Conservation (phyloP, 106 monocot species). For the Narthecium ossifragum region DNA sequence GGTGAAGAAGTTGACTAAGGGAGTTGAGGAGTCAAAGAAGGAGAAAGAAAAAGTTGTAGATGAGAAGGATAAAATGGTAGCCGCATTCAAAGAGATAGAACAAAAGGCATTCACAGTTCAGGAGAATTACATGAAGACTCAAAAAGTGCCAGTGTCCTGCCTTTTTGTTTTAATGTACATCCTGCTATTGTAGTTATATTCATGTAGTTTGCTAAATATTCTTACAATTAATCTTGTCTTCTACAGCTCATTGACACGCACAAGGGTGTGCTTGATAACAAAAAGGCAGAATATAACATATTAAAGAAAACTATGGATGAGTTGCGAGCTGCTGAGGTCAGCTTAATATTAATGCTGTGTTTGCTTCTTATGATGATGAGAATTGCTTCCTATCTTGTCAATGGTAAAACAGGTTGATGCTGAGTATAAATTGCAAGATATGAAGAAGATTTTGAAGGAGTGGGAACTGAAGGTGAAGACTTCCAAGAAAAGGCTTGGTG, state of each 20-base stretch:
- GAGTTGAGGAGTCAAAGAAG: slow-evolving; percentile 70
- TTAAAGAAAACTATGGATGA: slow-evolving; percentile 76
- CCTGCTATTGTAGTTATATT: too few relatives aligned
- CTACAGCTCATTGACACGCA: slow-evolving; percentile 81
- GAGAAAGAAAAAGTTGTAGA: slow-evolving; percentile 56
- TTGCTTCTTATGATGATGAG: slow-evolving; percentile 1
- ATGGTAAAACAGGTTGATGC: slow-evolving; percentile 54
- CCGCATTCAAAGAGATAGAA: slow-evolving; percentile 67
- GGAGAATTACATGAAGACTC: slow-evolving; percentile 75
- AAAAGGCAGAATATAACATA: slow-evolving; percentile 64
- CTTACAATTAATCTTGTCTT: slow-evolving; percentile 3
- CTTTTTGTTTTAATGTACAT: too few relatives aligned
- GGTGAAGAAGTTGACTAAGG: slow-evolving; percentile 59
- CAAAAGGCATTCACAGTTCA: slow-evolving; percentile 75
- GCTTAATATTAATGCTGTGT: not conserved
- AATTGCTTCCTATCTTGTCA: not conserved
- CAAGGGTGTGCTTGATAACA: slow-evolving; percentile 62
- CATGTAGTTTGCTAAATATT: too few relatives aligned
- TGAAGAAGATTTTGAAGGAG: slow-evolving; percentile 65
- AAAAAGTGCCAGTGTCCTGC: slow-evolving; percentile 41
- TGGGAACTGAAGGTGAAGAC: slow-evolving; percentile 79
- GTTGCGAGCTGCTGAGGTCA: slow-evolving; percentile 79
- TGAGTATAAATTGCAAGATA: slow-evolving; percentile 74
- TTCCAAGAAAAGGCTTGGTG: slow-evolving; percentile 67
- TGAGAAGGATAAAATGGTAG: slow-evolving; percentile 62